These are phyloP conservation scores for Gentiana macrophylla DNA, from an alignment of 257 asterid species.

Conservation along the genomic window DNA sequence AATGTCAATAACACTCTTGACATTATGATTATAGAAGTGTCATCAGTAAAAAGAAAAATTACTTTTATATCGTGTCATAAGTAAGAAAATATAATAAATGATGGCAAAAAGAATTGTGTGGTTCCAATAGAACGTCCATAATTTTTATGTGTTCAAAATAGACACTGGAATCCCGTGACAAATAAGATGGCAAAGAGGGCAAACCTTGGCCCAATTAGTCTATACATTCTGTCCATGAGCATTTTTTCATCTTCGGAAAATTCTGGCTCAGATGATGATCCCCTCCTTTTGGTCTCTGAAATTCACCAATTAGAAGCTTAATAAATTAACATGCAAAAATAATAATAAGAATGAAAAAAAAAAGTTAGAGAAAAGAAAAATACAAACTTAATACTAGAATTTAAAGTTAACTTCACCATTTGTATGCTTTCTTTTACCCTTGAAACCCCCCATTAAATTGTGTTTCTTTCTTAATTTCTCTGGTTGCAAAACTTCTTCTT, in stretches of 20 bases:
- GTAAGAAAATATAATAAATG: too few relatives aligned
- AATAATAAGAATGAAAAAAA: not conserved
- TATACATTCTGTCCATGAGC: slow-evolving; percentile 23
- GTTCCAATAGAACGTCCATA: too few relatives aligned
- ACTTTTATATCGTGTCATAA: too few relatives aligned
- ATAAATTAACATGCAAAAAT: too few relatives aligned
- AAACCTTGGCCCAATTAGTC: slow-evolving; percentile 22
- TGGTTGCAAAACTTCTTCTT: not conserved
- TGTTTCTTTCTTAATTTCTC: not conserved
- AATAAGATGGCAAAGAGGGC: not conserved
- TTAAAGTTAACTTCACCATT: not conserved
- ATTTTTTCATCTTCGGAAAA: slow-evolving; percentile 22
- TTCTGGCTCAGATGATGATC: slow-evolving; percentile 7
- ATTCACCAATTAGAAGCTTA: not conserved
- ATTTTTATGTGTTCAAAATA: too few relatives aligned
- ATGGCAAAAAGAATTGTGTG: too few relatives aligned
- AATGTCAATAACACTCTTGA: too few relatives aligned
- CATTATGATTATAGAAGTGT: too few relatives aligned
- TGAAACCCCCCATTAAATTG: slow-evolving; percentile 10
- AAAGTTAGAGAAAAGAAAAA: not conserved
- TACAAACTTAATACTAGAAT: not conserved
- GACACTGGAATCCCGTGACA: too few relatives aligned
- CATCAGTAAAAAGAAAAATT: too few relatives aligned
- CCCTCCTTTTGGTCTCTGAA: slow-evolving; percentile 8
- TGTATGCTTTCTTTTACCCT: not conserved